Evolutionary conservation across 1,139 yeast genomes (phyloP), one percentile per base, ranked within the genome.

Genomic region (Kodamaea sp.): DNA sequence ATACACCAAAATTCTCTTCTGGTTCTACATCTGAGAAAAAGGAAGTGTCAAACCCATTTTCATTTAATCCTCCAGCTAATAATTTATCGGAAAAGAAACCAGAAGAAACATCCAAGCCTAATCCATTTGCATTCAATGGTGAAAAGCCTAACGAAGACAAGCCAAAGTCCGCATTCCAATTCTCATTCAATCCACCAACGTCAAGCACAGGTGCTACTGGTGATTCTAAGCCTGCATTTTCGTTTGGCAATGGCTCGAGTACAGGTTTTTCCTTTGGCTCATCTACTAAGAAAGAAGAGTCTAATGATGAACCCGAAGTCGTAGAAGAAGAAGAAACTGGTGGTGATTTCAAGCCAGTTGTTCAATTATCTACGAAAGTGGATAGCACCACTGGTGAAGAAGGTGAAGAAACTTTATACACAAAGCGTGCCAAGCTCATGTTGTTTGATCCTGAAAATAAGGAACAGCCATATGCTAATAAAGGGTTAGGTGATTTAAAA

Each of bases 401-500:
- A 63, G 73, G 79, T 42, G 97, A 92, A 63, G 78, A 73, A 4
- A 58, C 72, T 0, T 57, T 78, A 27, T 85, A 74, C 52, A 76
- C 81, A 29, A 83, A 84, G 54, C 75, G 86, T 53, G 75, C 94
- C 7, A 88, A 88, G 56, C 67, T 89, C 33, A 80, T 82, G 76
- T 68, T 80, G 40, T 78, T 78, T 39, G 73, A 79, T 41, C 56
- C 79, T 4, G 67, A 65, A 12, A 72, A 76, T 29, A 72, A 73
- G 36, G 69, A 70, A 34, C 58, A 58, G 9, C 75, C 78, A 8
- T 84, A 83, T 52, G 67, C 65, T 22, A 65, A 78, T 15, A 76
- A 78, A 49, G 97, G 97, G 7, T 68, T 89, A 2, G 98, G 98
- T 3, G 89, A 83, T 38, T 67, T 90, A 49, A 84, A 87, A 53